These are phyloP conservation scores for Physcomitrium patens DNA, from an alignment of 225 moss, liverwort and hornwort species.

Conservation along the genomic window DNA sequence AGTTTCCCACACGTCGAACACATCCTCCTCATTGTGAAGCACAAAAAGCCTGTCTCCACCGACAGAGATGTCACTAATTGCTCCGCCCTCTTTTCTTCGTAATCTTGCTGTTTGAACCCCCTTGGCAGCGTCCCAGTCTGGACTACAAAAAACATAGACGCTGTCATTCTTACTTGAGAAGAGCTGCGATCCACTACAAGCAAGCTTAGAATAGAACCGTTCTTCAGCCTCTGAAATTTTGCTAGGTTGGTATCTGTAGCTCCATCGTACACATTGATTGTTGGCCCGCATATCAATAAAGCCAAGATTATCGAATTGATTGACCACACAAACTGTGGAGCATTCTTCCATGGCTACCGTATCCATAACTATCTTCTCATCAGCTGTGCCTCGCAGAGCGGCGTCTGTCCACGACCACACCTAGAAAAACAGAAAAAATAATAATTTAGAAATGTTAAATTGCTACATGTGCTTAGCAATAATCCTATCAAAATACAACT, in stretches of 20 bases:
- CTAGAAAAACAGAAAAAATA: slow-evolving; percentile 27
- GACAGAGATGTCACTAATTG: slow-evolving; percentile 59
- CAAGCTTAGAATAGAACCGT: slow-evolving; percentile 73
- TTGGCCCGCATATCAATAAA: slow-evolving; percentile 64
- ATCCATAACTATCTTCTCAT: slow-evolving; percentile 74
- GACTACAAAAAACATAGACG: slow-evolving; percentile 70
- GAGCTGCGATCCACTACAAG: slow-evolving; percentile 69
- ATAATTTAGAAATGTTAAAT: slow-evolving; percentile 9
- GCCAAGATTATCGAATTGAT: slow-evolving; percentile 69
- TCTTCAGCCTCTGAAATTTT: slow-evolving; percentile 66
- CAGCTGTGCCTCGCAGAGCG: slow-evolving; percentile 45
- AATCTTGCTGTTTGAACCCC: slow-evolving; percentile 67
- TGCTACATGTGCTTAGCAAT: background rate
- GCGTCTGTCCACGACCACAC: slow-evolving; percentile 73
- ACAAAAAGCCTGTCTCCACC: slow-evolving; percentile 73
- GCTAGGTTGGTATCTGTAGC: slow-evolving; percentile 58
- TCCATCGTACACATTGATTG: slow-evolving; percentile 63
- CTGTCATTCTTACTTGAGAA: slow-evolving; percentile 69
- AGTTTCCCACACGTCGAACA: slow-evolving; percentile 75
- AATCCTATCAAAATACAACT: background rate
- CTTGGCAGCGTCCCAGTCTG: slow-evolving; percentile 69
- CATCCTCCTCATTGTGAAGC: slow-evolving; percentile 66
- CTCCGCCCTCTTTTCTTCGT: slow-evolving; percentile 59
- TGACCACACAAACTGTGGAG: slow-evolving; percentile 70
- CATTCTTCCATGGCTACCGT: slow-evolving; percentile 76